These are phyloP conservation scores for Dendrocalamus latiflorus DNA, from an alignment of 202 grass and related monocot genomes.

Conservation along the genomic window DNA sequence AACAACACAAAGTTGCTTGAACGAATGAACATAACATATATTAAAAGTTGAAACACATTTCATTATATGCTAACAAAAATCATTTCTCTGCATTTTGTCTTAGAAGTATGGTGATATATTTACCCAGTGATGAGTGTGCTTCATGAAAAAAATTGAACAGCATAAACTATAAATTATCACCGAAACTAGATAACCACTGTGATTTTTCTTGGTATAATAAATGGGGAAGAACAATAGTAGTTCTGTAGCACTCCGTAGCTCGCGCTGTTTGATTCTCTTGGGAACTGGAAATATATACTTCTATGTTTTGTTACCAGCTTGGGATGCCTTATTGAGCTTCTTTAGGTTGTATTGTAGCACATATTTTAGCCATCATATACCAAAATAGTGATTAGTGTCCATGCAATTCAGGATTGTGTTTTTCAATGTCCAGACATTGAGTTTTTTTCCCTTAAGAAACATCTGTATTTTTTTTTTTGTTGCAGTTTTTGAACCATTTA, in stretches of 20 bases:
- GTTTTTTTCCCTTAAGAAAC: neutral
- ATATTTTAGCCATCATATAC: neutral
- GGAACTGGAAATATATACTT: neutral
- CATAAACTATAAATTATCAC: neutral
- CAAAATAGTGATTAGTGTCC: neutral
- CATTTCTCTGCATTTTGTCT: neutral
- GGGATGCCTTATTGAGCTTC: neutral
- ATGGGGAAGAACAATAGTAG: neutral
- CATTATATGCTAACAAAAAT: neutral
- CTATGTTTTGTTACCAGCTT: neutral
- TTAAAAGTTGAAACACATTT: neutral
- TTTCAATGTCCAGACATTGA: neutral
- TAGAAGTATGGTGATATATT: neutral
- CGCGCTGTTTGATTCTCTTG: neutral
- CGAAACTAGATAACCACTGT: neutral
- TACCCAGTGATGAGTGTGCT: neutral
- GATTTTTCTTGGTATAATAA: neutral
- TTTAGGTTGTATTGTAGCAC: neutral
- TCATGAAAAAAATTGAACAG: neutral
- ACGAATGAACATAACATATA: neutral
- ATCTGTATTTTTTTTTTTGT: neutral
- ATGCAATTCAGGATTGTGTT: conserved; percentile 6
- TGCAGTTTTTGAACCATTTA: conserved; percentile 96
- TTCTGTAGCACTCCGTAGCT: neutral
- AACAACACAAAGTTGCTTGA: neutral